Base-by-base conservation (phyloP, 2,329 filamentous ascomycete genomes). In the Monosporascus sp. region DNA sequence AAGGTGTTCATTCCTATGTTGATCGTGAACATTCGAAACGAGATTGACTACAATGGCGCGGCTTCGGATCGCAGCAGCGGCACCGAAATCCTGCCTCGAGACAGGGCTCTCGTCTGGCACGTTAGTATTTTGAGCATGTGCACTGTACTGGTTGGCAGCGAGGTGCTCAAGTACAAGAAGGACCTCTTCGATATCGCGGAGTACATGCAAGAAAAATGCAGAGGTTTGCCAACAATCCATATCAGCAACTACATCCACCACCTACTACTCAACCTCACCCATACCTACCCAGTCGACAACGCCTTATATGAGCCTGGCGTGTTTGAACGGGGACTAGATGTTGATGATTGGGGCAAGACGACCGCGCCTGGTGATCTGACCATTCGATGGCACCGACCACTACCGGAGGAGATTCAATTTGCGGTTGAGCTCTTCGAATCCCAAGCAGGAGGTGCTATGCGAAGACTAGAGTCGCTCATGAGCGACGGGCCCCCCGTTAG, bases 211-310 rank as follows among this genome's bases (percentile, higher is more conserved):
- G 84, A 94, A 62, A 93, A 90, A 65, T 99, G 94, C 71, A 87
- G 89, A 62, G 94, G 94, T 22, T 86, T 97, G 54, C 91, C 94
- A 0, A 96, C 94, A 1, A 91, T 97, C 46, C 90, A 99, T 70
- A 88, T 97, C 41, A 97, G 93, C 54, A 99, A 99, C 72, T 97
- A 92, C 69, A 92, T 97, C 52, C 94, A 99, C 70, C 95, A 99
- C 69, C 80, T 99, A 38, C 79, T 99, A 15, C 85, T 99, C 57
- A 97, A 97, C 68, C 75, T 97, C 50, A 97, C 94, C 0, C 88
- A 93, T 57, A 97, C 90, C 0, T 99, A 97, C 67, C 91, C 93
- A 3, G 85, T 91, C 53, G 94, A 99, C 67, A 90, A 91, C 66
- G 83, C 86, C 9, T 78, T 97, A 49, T 97, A 93, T 68, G 92